Percentiles rank a stretch among this genome's conserved stretches.
phyloP scores from a whole-genome alignment of 2,329 filamentous ascomycete species.

The Aureobasidium sp. region DNA sequence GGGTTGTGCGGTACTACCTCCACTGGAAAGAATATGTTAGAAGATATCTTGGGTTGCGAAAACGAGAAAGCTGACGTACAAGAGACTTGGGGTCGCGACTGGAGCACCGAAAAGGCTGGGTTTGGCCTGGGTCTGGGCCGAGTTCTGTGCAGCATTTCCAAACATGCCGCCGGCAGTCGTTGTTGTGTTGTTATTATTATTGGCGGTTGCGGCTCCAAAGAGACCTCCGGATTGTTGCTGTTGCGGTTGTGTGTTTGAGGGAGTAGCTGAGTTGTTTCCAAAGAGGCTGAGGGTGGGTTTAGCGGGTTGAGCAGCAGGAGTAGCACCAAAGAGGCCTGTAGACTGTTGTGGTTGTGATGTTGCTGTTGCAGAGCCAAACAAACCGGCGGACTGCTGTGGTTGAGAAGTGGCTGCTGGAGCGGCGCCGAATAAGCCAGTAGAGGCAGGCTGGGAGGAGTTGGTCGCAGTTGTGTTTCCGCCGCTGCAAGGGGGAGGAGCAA shows the following conservation, averaged over 20 bases:
- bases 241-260: slow-evolving; percentile 18
- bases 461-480: not conserved
- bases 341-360: slow-evolving; percentile 21
- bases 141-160: slow-evolving; percentile 15
- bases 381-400: slow-evolving; percentile 21
- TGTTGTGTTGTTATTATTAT: not conserved
- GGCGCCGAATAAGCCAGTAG: slow-evolving; percentile 21
- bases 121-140: slow-evolving; percentile 17
- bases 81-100: slow-evolving; percentile 10
- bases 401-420: slow-evolving; percentile 17
- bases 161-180: slow-evolving; percentile 20
- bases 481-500: not conserved
- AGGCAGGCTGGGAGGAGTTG: slow-evolving; percentile 11
- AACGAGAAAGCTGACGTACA: slow-evolving; percentile 19
- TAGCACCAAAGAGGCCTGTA: slow-evolving; percentile 22
- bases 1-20: slow-evolving; percentile 24
- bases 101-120: slow-evolving; percentile 30
- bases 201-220: slow-evolving; percentile 16
- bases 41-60: slow-evolving; percentile 22
- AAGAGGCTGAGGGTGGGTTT: slow-evolving; percentile 25
- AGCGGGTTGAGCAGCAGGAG: not conserved
- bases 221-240: slow-evolving; percentile 19
- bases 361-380: slow-evolving; percentile 23
- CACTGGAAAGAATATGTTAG: slow-evolving; percentile 24
- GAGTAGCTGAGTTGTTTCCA: slow-evolving; percentile 17